Percentiles rank a stretch among this genome's conserved stretches.
phyloP scores from a whole-genome alignment of 1,139 yeast species.

The Blastobotrys capitulatus region DNA sequence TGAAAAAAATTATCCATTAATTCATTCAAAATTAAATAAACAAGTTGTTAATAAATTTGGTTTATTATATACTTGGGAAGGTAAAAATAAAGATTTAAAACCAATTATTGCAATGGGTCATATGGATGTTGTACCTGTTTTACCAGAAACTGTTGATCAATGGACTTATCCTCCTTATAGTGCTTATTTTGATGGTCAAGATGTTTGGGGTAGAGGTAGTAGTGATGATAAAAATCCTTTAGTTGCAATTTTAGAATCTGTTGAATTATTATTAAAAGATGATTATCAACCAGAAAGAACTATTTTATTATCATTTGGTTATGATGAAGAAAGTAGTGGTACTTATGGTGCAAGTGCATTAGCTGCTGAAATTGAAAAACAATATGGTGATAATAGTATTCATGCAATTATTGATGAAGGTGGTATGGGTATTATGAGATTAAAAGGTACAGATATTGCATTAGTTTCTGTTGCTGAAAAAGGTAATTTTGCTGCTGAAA shows the following conservation, averaged over 20 bases:
- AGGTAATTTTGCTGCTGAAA: slow-evolving; percentile 52
- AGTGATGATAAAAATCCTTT: slow-evolving; percentile 58
- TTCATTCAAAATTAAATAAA: slow-evolving; percentile 44
- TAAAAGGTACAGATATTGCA: slow-evolving; percentile 47
- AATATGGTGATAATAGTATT: slow-evolving; percentile 52
- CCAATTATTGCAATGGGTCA: slow-evolving; percentile 72
- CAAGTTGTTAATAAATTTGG: slow-evolving; percentile 63
- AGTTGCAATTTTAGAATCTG: slow-evolving; percentile 53
- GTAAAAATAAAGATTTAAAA: slow-evolving; percentile 46
- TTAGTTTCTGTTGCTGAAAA: slow-evolving; percentile 63
- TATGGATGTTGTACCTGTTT: slow-evolving; percentile 83
- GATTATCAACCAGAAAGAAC: slow-evolving; percentile 52
- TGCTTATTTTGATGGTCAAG: slow-evolving; percentile 58
- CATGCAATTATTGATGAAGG: slow-evolving; percentile 59
- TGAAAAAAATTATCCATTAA: slow-evolving; percentile 52
- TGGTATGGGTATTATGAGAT: slow-evolving; percentile 41
- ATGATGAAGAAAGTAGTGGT: slow-evolving; percentile 64
- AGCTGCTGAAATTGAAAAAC: slow-evolving; percentile 41
- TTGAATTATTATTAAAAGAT: slow-evolving; percentile 45
- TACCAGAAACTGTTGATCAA: slow-evolving; percentile 45
- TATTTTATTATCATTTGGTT: slow-evolving; percentile 56
- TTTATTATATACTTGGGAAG: slow-evolving; percentile 61
- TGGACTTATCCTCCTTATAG: slow-evolving; percentile 72
- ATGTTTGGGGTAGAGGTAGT: slow-evolving; percentile 61
- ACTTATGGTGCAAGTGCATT: slow-evolving; percentile 48